phyloP scores from a whole-genome alignment of 768 basidiomycete genomes.

The Heimioporus sp. region DNA sequence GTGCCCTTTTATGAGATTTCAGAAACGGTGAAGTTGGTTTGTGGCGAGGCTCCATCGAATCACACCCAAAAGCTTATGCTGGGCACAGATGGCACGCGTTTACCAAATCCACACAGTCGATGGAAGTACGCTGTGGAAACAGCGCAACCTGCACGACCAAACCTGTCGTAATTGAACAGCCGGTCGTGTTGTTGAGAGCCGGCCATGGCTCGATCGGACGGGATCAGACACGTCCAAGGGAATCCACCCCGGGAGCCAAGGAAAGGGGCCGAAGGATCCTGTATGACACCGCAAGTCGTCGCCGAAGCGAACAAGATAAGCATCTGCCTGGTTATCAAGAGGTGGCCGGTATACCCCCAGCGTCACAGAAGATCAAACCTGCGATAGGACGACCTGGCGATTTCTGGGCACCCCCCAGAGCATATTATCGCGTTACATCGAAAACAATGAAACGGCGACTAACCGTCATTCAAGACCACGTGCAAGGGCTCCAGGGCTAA shows the following conservation, averaged over 20 bases:
- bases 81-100: neutral
- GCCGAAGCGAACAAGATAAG: neutral
- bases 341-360: too few species aligned
- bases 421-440: too few species aligned
- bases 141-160: neutral
- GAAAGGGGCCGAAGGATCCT: neutral
- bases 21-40: neutral
- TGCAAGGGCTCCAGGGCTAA: too few species aligned
- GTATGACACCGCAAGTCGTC: neutral
- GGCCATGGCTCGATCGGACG: neutral
- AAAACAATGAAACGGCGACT: too few species aligned
- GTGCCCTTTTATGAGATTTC: constrained; percentile 1
- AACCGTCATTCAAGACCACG: too few species aligned
- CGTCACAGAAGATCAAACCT: too few species aligned
- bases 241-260: neutral
- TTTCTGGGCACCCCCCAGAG: too few species aligned
- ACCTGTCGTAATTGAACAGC: neutral
- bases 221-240: too few species aligned
- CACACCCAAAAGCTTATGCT: neutral
- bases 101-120: neutral
- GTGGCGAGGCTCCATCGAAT: neutral
- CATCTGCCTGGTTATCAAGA: neutral
- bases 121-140: neutral
- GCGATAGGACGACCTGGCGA: too few species aligned
- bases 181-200: neutral